These are phyloP conservation scores for Cordyceps pruinosa DNA, from an alignment of 2,329 filamentous ascomycete genomes.

Conservation along the genomic window DNA sequence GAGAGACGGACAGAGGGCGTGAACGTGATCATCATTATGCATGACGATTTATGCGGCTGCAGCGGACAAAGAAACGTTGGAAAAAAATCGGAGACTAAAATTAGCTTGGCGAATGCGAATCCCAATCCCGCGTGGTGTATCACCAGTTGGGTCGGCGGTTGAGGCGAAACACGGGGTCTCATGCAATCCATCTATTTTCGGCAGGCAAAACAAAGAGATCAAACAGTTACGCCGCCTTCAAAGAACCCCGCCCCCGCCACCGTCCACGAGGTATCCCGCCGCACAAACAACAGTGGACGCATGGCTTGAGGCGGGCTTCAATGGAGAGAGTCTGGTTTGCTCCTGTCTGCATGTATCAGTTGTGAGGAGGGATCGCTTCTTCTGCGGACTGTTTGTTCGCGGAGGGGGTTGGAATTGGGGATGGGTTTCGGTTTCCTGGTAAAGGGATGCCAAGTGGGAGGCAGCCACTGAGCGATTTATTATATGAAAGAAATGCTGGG, in stretches of 20 bases:
- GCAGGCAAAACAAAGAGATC: not conserved
- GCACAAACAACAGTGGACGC: not conserved
- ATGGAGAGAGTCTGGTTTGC: not conserved
- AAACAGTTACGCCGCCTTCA: not conserved
- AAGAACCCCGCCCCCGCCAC: not conserved
- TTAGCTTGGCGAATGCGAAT: not conserved
- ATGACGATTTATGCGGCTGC: not conserved
- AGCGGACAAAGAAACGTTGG: not conserved
- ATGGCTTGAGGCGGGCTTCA: not conserved
- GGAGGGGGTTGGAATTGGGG: too few species aligned
- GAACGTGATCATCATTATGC: conserved; percentile 5
- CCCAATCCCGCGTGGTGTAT: not conserved
- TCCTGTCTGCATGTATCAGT: not conserved
- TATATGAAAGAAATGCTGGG: not conserved
- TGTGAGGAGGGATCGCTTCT: too few species aligned
- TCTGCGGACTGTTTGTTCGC: too few species aligned
- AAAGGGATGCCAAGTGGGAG: not conserved
- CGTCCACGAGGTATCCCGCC: not conserved
- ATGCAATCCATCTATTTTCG: conserved; percentile 6
- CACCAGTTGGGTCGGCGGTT: not conserved
- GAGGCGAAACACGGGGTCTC: conserved; percentile 5
- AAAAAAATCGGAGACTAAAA: not conserved
- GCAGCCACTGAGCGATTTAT: not conserved
- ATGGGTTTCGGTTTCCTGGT: too few species aligned
- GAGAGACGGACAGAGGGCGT: not conserved